phyloP scores from a whole-genome alignment of 1,284 basidiomycete species.

The Leccinum insolens region DNA sequence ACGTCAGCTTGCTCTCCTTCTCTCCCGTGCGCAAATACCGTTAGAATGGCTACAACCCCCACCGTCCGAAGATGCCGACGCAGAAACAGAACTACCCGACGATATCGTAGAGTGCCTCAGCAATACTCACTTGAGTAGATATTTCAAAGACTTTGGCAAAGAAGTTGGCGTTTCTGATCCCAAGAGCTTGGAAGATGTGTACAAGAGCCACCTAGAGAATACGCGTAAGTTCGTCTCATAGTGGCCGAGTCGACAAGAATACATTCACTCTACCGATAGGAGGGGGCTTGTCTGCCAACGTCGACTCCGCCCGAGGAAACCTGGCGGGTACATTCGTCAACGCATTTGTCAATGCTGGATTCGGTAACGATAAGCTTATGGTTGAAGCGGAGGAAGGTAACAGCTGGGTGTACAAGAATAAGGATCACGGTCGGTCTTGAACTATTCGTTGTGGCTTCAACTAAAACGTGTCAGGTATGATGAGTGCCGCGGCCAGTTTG shows the following conservation, averaged over 20 bases:
- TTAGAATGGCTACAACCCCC: slow-evolving; percentile 84
- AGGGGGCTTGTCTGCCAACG: slow-evolving; percentile 64
- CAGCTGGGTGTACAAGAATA: slow-evolving; percentile 99
- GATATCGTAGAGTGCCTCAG: slow-evolving; percentile 86
- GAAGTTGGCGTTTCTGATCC: slow-evolving; percentile 92
- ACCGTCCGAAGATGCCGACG: slow-evolving; percentile 55
- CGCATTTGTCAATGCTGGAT: slow-evolving; percentile 98
- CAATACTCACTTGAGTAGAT: slow-evolving; percentile 81
- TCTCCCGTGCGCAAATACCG: slow-evolving; percentile 92
- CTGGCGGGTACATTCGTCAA: slow-evolving; percentile 98
- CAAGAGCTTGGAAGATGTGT: slow-evolving; percentile 94
- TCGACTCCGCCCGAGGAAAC: slow-evolving; percentile 95
- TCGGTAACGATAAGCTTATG: slow-evolving; percentile 99
- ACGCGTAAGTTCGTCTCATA: slow-evolving; percentile 55
- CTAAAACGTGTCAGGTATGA: slow-evolving; percentile 69
- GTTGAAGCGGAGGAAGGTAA: slow-evolving; percentile 94
- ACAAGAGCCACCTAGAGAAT: slow-evolving; percentile 96
- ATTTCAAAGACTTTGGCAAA: slow-evolving; percentile 93
- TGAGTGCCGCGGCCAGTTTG: slow-evolving; percentile 93
- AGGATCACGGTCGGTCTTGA: slow-evolving; percentile 79
- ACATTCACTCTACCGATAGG: slow-evolving; percentile 40
- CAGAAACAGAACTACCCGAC: slow-evolving; percentile 74
- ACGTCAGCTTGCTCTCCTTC: slow-evolving; percentile 92
- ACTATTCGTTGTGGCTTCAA: slow-evolving; percentile 4
- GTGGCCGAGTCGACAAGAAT: not conserved